These are phyloP conservation scores for Boletus vermiculosoides DNA, from an alignment of 768 basidiomycete genomes.

Conservation along the genomic window DNA sequence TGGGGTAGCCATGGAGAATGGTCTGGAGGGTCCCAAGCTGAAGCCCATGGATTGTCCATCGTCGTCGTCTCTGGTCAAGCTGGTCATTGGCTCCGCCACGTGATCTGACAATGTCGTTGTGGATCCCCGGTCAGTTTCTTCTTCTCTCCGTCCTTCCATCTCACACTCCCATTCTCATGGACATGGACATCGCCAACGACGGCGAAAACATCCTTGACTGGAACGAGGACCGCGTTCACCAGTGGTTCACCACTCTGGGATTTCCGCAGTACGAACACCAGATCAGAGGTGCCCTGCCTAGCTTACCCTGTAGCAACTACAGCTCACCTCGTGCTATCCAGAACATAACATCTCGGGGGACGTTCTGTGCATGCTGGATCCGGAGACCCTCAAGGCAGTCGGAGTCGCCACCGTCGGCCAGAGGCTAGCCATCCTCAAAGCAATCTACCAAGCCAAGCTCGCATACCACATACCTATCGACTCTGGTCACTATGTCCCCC, in stretches of 20 bases:
- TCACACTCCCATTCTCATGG: slow-evolving; percentile 11
- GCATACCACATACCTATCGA: slow-evolving; percentile 81
- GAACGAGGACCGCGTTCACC: slow-evolving; percentile 76
- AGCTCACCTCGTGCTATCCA: slow-evolving; percentile 30
- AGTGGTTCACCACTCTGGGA: slow-evolving; percentile 75
- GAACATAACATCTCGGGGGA: slow-evolving; percentile 94
- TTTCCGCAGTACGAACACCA: slow-evolving; percentile 82
- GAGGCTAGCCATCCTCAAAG: slow-evolving; percentile 86
- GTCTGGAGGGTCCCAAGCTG: neutral
- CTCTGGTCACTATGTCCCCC: slow-evolving; percentile 82
- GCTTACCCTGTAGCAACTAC: neutral
- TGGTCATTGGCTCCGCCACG: slow-evolving; percentile 7
- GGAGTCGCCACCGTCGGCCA: slow-evolving; percentile 92
- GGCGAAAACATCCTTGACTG: slow-evolving; percentile 52
- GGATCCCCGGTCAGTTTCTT: slow-evolving; percentile 1
- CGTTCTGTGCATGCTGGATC: slow-evolving; percentile 77
- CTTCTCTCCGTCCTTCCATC: neutral
- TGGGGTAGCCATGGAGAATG: neutral
- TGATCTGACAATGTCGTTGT: slow-evolving; percentile 13
- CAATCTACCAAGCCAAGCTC: slow-evolving; percentile 87
- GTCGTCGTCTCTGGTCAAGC: slow-evolving; percentile 1
- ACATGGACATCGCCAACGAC: slow-evolving; percentile 31
- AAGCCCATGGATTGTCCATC: slow-evolving; percentile 75
- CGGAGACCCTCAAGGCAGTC: slow-evolving; percentile 80
- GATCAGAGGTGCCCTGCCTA: slow-evolving; percentile 58